phyloP scores from a whole-genome alignment of 1,284 basidiomycete species.

The Microbotryum lychnidis-dioicae region DNA sequence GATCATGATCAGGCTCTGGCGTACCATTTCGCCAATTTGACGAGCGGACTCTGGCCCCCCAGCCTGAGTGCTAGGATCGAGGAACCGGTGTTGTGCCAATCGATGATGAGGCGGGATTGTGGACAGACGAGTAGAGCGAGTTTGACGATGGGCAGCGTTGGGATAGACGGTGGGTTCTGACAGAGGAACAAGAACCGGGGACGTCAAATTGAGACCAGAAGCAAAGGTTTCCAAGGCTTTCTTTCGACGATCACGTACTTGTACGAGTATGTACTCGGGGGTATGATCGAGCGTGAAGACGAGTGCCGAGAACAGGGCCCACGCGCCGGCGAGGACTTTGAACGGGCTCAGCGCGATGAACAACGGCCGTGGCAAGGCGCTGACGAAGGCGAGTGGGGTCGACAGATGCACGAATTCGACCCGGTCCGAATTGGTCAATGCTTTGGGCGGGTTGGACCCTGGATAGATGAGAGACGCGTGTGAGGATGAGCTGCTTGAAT shows the following conservation, averaged over 20 bases:
- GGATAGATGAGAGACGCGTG: neutral
- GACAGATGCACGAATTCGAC: constrained; percentile 60
- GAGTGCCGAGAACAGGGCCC: constrained; percentile 56
- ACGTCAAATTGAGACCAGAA: neutral
- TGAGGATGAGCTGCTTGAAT: neutral
- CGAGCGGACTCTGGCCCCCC: constrained; percentile 59
- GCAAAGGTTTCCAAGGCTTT: neutral
- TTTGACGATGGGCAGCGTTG: constrained; percentile 79
- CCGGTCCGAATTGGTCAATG: constrained; percentile 56
- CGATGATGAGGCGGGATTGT: constrained; percentile 80
- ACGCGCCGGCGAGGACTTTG: constrained; percentile 65
- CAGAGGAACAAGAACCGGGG: constrained; percentile 11
- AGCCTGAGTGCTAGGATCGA: constrained; percentile 81
- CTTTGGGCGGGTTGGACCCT: constrained; percentile 67
- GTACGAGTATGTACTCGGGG: constrained; percentile 80
- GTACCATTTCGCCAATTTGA: constrained; percentile 64
- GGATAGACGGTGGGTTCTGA: constrained; percentile 94
- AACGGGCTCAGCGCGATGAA: constrained; percentile 72
- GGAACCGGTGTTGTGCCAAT: constrained; percentile 98
- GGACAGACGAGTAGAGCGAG: constrained; percentile 50
- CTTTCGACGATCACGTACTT: constrained; percentile 50
- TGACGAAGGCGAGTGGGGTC: constrained; percentile 54
- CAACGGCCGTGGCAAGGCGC: constrained; percentile 48
- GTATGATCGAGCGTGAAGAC: constrained; percentile 55
- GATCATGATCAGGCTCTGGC: constrained; percentile 14